These are phyloP conservation scores for Lepiota subincarnata DNA, from an alignment of 768 basidiomycete species.

Conservation along the genomic window DNA sequence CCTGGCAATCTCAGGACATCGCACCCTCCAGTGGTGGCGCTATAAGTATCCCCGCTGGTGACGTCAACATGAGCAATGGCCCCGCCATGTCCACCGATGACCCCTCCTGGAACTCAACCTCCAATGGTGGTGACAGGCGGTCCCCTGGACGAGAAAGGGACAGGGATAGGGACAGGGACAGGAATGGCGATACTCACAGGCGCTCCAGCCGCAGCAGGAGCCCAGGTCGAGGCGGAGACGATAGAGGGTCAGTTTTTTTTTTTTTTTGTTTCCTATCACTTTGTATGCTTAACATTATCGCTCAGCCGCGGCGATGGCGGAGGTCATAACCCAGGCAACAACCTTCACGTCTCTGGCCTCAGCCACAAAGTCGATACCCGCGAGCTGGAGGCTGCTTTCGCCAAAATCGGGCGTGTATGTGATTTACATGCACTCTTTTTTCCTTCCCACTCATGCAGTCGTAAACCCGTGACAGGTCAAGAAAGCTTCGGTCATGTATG, in stretches of 20 bases:
- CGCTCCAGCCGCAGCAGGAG: slow-evolving; percentile 79
- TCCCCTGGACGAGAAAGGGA: slow-evolving; percentile 35
- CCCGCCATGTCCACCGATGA: slow-evolving; percentile 44
- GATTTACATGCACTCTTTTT: slow-evolving; percentile 6
- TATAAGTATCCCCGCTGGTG: slow-evolving; percentile 69
- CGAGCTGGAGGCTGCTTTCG: slow-evolving; percentile 84
- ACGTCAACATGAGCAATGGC: slow-evolving; percentile 35
- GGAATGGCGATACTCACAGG: slow-evolving; percentile 50
- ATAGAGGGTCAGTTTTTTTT: slow-evolving; percentile 48
- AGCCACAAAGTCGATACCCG: slow-evolving; percentile 66
- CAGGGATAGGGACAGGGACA: slow-evolving; percentile 25
- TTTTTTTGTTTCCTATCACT: slow-evolving; percentile 19
- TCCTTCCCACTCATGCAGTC: not conserved
- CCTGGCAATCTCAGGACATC: slow-evolving; percentile 83
- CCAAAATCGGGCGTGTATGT: slow-evolving; percentile 64
- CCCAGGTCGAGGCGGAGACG: slow-evolving; percentile 48
- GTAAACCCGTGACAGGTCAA: slow-evolving; percentile 45
- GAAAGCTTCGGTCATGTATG: slow-evolving; percentile 69
- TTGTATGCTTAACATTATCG: slow-evolving; percentile 9
- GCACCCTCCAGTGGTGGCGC: slow-evolving; percentile 54
- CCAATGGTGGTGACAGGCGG: slow-evolving; percentile 36
- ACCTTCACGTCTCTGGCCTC: slow-evolving; percentile 58
- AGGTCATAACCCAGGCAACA: slow-evolving; percentile 65
- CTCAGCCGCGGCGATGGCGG: slow-evolving; percentile 40
- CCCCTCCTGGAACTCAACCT: not conserved